Conservation (phyloP, 2,329 filamentous ascomycete genomes). For the Ascochyta fabae region DNA sequence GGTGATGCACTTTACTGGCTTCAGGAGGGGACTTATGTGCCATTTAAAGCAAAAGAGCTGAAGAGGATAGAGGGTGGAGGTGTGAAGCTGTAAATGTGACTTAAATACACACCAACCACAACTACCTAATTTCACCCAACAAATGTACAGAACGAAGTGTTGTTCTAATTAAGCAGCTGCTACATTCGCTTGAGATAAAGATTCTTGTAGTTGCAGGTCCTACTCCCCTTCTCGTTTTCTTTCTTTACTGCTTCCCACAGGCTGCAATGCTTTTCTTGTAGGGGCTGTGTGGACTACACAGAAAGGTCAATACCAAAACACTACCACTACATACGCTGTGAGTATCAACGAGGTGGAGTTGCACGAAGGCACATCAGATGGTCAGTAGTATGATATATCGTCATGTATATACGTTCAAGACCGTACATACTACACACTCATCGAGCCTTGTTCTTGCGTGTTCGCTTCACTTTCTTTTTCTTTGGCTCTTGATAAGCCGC, state of each 20-base stretch:
- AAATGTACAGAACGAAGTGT: neutral
- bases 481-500: constrained; percentile 36
- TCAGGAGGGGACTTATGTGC: constrained; percentile 34
- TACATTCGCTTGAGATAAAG: neutral
- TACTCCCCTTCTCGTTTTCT: too few relatives aligned
- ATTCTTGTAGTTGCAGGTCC: too few relatives aligned
- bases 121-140: too few relatives aligned
- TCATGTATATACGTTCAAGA: neutral
- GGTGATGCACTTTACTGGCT: constrained; percentile 54
- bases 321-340: too few relatives aligned
- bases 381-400: neutral
- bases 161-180: neutral
- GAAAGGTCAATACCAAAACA: too few relatives aligned
- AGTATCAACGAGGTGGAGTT: neutral
- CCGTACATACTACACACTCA: neutral
- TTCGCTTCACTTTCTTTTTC: constrained; percentile 31
- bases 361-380: neutral
- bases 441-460: constrained; percentile 18
- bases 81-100: constrained; percentile 37
- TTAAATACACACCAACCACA: too few relatives aligned
- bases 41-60: constrained; percentile 34
- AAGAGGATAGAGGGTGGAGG: constrained; percentile 33
- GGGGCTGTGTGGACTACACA: too few relatives aligned
- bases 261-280: too few relatives aligned
- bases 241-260: too few relatives aligned